Percentiles rank a stretch among this genome's conserved stretches.
Evolutionary conservation across 305 asterid genomes (phyloP).

Genomic region (Solanum hybrid): DNA sequence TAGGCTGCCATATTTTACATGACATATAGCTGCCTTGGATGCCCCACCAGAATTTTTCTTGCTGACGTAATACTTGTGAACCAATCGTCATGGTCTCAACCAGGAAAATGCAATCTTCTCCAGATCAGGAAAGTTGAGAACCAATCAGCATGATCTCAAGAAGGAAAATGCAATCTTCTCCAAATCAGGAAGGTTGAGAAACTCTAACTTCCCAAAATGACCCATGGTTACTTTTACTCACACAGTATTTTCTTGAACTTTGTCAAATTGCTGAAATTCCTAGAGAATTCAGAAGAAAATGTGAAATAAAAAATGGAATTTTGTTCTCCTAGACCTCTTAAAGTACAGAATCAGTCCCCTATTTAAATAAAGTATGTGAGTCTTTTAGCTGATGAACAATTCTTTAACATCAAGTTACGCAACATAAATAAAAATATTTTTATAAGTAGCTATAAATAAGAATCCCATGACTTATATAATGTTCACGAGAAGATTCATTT

Average conservation of each 20-base stretch:
- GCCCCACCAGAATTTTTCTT: neutral
- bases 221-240: neutral
- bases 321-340: neutral
- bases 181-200: neutral
- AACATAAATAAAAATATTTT: neutral
- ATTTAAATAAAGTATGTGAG: neutral
- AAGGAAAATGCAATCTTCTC: neutral
- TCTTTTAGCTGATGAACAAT: neutral
- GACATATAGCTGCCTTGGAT: neutral
- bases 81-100: neutral
- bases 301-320: neutral
- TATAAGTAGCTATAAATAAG: neutral
- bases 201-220: neutral
- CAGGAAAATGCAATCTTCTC: neutral
- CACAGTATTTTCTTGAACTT: neutral
- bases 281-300: neutral
- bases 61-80: neutral
- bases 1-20: neutral
- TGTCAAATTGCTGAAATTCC: neutral
- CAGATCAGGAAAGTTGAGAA: neutral
- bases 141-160: neutral
- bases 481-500: neutral
- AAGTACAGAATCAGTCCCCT: neutral
- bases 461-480: neutral
- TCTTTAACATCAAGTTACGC: neutral